phyloP scores from a whole-genome alignment of 2,329 filamentous ascomycete genomes.

The Scytalidium lignicola region DNA sequence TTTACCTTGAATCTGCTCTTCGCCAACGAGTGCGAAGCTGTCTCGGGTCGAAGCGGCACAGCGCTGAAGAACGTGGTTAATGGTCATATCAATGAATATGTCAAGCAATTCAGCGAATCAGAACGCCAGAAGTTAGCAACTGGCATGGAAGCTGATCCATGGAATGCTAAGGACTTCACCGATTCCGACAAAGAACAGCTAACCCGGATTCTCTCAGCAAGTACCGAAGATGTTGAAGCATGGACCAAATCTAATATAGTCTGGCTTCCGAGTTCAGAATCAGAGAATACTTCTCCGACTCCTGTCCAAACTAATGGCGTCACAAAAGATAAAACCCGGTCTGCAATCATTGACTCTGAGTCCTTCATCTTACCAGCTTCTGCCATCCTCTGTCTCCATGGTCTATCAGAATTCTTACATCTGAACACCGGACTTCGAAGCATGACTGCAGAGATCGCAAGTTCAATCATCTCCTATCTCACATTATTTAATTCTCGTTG shows the following conservation, averaged over 20 bases:
- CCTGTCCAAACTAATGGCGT: constrained; percentile 33
- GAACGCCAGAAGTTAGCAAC: constrained; percentile 72
- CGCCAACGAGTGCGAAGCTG: constrained; percentile 79
- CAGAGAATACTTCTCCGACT: constrained; percentile 4
- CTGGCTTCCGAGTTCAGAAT: constrained; percentile 37
- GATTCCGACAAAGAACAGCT: constrained; percentile 56
- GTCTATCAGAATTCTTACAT: constrained; percentile 77
- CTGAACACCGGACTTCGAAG: constrained; percentile 81
- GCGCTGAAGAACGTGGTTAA: constrained; percentile 76
- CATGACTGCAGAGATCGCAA: constrained; percentile 78
- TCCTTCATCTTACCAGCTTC: constrained; percentile 82
- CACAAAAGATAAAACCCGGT: constrained; percentile 59
- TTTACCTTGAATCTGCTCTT: constrained; percentile 79
- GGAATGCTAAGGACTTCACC: constrained; percentile 72
- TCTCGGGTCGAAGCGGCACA: constrained; percentile 73
- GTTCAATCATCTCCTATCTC: constrained; percentile 76
- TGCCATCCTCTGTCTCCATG: constrained; percentile 73
- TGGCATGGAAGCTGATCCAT: constrained; percentile 74
- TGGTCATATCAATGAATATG: constrained; percentile 75
- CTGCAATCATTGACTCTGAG: constrained; percentile 77
- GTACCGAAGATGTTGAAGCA: constrained; percentile 61
- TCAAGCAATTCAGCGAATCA: constrained; percentile 63
- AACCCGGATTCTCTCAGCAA: constrained; percentile 60
- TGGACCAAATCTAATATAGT: constrained; percentile 61
- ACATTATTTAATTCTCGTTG: constrained; percentile 94